These are phyloP conservation scores for Leptodermis oblonga DNA, from an alignment of 257 asterid genomes.

Conservation along the genomic window DNA sequence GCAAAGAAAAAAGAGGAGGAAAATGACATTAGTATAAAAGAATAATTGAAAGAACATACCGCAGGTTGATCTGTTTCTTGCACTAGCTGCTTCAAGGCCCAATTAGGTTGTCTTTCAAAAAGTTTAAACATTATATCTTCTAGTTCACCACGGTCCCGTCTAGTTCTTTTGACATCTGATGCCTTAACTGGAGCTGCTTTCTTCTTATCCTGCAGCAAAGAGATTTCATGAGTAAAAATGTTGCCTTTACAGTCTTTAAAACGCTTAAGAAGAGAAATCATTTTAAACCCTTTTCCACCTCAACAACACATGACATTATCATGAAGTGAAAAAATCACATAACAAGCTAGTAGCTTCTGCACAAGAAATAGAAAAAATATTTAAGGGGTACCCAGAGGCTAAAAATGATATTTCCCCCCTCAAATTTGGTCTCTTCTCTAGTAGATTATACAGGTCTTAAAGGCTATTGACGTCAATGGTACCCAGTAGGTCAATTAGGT, in stretches of 20 bases:
- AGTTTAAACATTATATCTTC: conserved; percentile 97
- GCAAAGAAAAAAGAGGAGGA: not conserved
- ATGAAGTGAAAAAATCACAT: not conserved
- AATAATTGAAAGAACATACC: conserved; percentile 36
- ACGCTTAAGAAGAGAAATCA: not conserved
- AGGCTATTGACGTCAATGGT: not conserved
- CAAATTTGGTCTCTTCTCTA: not conserved
- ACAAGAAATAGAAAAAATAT: not conserved
- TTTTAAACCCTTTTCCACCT: not conserved
- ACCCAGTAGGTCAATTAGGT: not conserved
- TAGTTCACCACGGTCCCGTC: conserved; percentile 87
- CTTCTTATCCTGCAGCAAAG: conserved; percentile 66
- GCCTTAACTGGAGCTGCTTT: conserved; percentile 73
- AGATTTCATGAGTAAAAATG: not conserved
- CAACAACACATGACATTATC: not conserved
- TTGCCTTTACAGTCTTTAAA: not conserved
- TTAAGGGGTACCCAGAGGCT: not conserved
- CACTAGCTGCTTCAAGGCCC: conserved; percentile 91
- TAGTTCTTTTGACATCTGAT: conserved; percentile 73
- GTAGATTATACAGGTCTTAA: not conserved
- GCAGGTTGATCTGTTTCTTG: conserved; percentile 96
- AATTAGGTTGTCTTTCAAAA: conserved; percentile 83
- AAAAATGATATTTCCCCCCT: not conserved
- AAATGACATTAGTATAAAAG: not conserved
- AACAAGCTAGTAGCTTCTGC: not conserved